phyloP scores from a whole-genome alignment of 2,329 filamentous ascomycete species.

The Diaporthe ilicicola region DNA sequence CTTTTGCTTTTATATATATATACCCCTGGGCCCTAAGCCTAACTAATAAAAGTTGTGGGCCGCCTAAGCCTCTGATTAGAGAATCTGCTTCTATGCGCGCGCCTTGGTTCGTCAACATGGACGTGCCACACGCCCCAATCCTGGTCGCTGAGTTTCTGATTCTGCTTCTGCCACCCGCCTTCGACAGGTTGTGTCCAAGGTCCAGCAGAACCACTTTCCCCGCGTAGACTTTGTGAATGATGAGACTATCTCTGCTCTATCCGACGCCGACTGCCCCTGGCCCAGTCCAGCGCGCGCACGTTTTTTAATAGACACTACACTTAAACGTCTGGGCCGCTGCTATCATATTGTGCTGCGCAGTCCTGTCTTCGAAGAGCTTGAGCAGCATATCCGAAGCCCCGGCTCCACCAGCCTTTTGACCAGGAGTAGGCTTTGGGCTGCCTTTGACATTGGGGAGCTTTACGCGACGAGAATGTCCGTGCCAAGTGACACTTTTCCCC shows the following conservation, averaged over 20 bases:
- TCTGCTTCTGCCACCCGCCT: not conserved
- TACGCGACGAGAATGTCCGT: not conserved
- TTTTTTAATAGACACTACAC: not conserved
- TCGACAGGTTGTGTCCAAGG: not conserved
- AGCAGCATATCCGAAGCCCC: not conserved
- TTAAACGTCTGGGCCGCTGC: not conserved
- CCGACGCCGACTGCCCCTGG: not conserved
- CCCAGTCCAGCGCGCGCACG: not conserved
- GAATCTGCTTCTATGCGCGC: not conserved
- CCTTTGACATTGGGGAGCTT: not conserved
- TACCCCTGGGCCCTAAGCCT: too few relatives aligned
- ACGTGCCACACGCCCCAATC: not conserved
- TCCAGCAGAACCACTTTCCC: not conserved
- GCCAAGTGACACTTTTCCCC: not conserved
- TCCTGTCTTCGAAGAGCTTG: not conserved
- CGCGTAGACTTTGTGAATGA: not conserved
- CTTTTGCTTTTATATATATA: too few relatives aligned
- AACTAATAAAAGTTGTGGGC: not conserved
- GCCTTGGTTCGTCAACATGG: constrained; percentile 8
- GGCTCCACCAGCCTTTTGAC: not conserved
- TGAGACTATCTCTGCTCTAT: not conserved
- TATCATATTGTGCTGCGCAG: not conserved
- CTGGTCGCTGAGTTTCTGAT: constrained; percentile 3
- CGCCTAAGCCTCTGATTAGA: not conserved
- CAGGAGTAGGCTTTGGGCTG: not conserved